phyloP scores from a whole-genome alignment of 2,329 filamentous ascomycete genomes.

The Didymella glomerata region DNA sequence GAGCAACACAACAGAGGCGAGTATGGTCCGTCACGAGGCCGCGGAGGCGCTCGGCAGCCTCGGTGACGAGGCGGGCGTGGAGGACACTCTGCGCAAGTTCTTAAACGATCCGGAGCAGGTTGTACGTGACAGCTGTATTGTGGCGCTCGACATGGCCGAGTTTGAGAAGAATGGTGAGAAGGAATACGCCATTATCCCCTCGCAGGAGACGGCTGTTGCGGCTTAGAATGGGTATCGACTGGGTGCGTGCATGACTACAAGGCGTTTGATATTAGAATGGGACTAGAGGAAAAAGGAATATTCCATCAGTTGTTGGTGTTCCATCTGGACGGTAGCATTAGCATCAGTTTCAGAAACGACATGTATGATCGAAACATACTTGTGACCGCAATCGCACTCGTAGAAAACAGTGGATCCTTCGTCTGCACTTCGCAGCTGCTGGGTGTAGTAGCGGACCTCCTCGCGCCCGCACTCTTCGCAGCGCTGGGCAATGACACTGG shows the following conservation, averaged over 20 bases:
- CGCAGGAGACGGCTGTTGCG: conserved; percentile 39
- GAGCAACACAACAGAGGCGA: conserved; percentile 80
- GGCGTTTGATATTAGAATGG: conserved; percentile 36
- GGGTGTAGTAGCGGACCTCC: conserved; percentile 84
- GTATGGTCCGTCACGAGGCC: conserved; percentile 98
- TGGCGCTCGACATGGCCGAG: conserved; percentile 97
- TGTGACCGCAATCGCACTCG: conserved; percentile 84
- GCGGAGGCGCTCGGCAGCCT: conserved; percentile 95
- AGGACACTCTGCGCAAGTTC: conserved; percentile 83
- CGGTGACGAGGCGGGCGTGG: conserved; percentile 91
- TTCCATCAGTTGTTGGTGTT: conserved; percentile 68
- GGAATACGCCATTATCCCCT: conserved; percentile 90
- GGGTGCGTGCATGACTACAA: conserved; percentile 29
- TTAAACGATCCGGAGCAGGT: conserved; percentile 91
- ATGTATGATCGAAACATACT: conserved; percentile 63
- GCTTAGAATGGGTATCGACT: conserved; percentile 27
- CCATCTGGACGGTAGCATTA: conserved; percentile 52
- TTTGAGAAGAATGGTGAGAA: conserved; percentile 88
- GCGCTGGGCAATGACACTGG: conserved; percentile 71
- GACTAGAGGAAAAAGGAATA: conserved; percentile 23
- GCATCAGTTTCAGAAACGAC: conserved; percentile 14
- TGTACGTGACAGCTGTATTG: conserved; percentile 91
- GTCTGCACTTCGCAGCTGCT: conserved; percentile 90
- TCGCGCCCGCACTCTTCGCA: conserved; percentile 83
- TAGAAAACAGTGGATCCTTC: conserved; percentile 95